A percentile compares a stretch with the other conserved stretches of the same genome.
Conservation (phyloP, 106 monocot species). For the Allium cepa region DNA sequence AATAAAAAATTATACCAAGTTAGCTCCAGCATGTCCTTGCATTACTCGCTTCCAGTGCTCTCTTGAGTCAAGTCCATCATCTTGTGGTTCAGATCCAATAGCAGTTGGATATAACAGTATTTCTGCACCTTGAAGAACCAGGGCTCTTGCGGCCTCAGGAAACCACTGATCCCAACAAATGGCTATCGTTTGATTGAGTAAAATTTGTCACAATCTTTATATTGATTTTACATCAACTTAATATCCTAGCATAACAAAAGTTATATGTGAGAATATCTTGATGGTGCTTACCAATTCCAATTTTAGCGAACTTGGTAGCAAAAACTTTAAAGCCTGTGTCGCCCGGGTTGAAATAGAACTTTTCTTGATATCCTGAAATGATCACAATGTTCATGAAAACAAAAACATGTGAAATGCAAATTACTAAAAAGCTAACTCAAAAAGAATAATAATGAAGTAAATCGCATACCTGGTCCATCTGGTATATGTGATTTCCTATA, state of each 20-base stretch:
- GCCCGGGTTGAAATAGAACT: constrained; percentile 94
- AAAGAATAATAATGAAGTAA: not conserved
- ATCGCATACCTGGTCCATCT: constrained; percentile 77
- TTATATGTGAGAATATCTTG: too few relatives aligned
- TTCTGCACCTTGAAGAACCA: constrained; percentile 96
- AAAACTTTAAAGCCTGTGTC: constrained; percentile 98
- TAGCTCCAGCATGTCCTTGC: constrained; percentile 97
- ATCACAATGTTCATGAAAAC: not conserved
- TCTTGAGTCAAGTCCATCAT: constrained; percentile 66
- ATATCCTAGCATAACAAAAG: too few relatives aligned
- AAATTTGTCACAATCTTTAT: not conserved
- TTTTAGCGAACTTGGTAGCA: constrained; percentile 75
- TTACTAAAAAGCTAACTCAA: not conserved
- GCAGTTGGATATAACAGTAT: constrained; percentile 91
- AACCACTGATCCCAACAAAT: constrained; percentile 99
- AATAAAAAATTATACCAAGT: constrained; percentile 41
- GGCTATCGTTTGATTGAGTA: constrained; percentile 19
- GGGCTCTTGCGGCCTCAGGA: constrained; percentile 83
- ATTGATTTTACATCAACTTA: too few relatives aligned
- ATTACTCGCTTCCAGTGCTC: constrained; percentile 95
- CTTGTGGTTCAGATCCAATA: constrained; percentile 97
- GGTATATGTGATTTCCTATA: constrained; percentile 99
- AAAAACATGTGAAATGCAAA: not conserved
- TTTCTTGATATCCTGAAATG: constrained; percentile 86
- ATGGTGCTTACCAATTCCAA: constrained; percentile 72